Evolutionary conservation across 768 basidiomycete species (phyloP).

Genomic region (Russula brevipes): DNA sequence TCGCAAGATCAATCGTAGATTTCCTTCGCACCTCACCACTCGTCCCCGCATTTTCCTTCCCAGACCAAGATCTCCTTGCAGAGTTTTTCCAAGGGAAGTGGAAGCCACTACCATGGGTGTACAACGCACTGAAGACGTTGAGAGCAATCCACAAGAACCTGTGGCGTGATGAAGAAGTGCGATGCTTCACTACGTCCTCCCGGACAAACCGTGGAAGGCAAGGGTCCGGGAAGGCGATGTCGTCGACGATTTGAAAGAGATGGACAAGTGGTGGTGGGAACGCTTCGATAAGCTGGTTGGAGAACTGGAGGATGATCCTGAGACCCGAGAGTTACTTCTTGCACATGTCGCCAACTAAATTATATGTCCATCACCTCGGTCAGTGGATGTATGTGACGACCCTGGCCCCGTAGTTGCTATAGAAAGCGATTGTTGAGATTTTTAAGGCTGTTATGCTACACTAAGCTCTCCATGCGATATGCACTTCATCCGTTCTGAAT

Average conservation of each 20-base stretch:
- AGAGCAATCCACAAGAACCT: slow-evolving; percentile 61
- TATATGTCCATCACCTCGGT: not conserved
- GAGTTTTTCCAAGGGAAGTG: slow-evolving; percentile 73
- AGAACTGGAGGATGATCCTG: slow-evolving; percentile 44
- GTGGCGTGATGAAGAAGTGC: slow-evolving; percentile 84
- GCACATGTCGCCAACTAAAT: slow-evolving; percentile 40
- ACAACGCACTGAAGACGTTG: slow-evolving; percentile 91
- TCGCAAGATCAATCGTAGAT: slow-evolving; percentile 48
- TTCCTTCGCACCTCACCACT: slow-evolving; percentile 54
- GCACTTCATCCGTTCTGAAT: slow-evolving; percentile 91
- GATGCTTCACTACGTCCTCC: slow-evolving; percentile 84
- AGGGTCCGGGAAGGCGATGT: slow-evolving; percentile 40
- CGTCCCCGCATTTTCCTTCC: slow-evolving; percentile 59
- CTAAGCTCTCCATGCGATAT: slow-evolving; percentile 81
- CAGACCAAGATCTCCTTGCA: slow-evolving; percentile 90
- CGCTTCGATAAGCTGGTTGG: slow-evolving; percentile 41
- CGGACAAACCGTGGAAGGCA: slow-evolving; percentile 81
- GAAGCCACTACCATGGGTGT: slow-evolving; percentile 77
- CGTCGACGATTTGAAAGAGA: slow-evolving; percentile 47
- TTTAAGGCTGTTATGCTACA: not conserved
- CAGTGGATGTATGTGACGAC: not conserved
- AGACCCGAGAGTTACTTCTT: slow-evolving; percentile 48
- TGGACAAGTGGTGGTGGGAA: slow-evolving; percentile 81
- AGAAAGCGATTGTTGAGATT: not conserved
- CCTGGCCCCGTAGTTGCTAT: not conserved